A percentile compares a stretch with the other conserved stretches of the same genome.
Conservation (phyloP, 2,329 filamentous ascomycete species). For the Clarireedia paspali region DNA sequence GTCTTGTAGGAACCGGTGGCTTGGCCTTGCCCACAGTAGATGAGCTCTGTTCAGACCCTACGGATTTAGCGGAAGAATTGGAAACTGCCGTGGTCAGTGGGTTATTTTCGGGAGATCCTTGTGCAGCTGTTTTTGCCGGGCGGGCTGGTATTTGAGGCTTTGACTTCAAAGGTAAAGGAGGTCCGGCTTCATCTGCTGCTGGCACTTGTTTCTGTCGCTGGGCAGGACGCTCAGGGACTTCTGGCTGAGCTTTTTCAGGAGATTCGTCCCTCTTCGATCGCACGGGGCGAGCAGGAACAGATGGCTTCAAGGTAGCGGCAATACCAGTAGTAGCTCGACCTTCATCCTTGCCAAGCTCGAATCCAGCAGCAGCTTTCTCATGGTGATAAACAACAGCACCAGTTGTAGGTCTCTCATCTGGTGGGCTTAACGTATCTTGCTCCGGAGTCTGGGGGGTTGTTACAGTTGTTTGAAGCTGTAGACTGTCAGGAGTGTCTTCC, state of each 20-base stretch:
- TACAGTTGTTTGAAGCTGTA: constrained; percentile 71
- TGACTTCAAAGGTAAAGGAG: constrained; percentile 41
- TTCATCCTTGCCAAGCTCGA: constrained; percentile 17
- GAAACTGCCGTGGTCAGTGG: constrained; percentile 21
- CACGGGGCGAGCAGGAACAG: constrained; percentile 48
- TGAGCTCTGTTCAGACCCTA: constrained; percentile 33
- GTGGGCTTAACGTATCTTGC: constrained; percentile 31
- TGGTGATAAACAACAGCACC: constrained; percentile 26
- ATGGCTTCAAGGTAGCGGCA: constrained; percentile 48
- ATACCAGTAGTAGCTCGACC: constrained; percentile 19
- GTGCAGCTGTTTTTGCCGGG: constrained; percentile 48
- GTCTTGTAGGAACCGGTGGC: constrained; percentile 71
- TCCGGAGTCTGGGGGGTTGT: constrained; percentile 44
- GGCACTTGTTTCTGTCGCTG: constrained; percentile 9
- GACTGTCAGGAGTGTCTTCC: constrained; percentile 87
- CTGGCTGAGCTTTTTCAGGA: constrained; percentile 25
- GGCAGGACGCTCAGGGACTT: constrained; percentile 23
- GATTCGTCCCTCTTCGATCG: constrained; percentile 29
- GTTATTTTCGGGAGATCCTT: constrained; percentile 28
- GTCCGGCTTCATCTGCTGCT: constrained; percentile 12
- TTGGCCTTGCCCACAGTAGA: constrained; percentile 59
- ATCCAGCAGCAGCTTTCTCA: constrained; percentile 21
- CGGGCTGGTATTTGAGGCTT: constrained; percentile 56
- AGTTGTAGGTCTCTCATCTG: constrained; percentile 31
- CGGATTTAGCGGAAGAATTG: constrained; percentile 28